Base-by-base conservation (phyloP, 2,329 filamentous ascomycete species). In the Apiospora pterosperma region DNA sequence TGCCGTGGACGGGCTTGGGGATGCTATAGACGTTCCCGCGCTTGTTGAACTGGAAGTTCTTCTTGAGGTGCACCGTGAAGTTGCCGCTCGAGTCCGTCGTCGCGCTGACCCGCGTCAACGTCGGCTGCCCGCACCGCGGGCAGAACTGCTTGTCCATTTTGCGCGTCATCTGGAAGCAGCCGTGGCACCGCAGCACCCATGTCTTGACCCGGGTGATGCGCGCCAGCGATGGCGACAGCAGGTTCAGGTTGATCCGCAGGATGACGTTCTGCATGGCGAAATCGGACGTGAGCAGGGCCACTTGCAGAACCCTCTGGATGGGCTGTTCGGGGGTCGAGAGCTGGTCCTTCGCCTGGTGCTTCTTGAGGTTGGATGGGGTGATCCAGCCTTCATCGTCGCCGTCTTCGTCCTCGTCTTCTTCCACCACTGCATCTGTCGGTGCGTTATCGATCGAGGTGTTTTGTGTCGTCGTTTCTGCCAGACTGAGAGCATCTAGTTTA, bases 251-350 rank as follows among this genome's bases (percentile, higher is more conserved):
- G 82, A 98, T 96, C 71, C 96, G 92, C 5, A 99, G 85, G 2
- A 96, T 87, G 8, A 98, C 93, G 76, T 98, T 98, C 80, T 98
- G 95, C 92, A 99, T 97, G 63, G 96, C 95, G 79, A 92, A 98
- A 81, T 99, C 96, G 64, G 91, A 93, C 1, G 96, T 98, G 74
- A 98, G 90, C 55, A 95, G 89, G n/a, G 93, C 95, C 19, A 92
- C 92, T 77, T 96, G 90, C 70, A 97, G 90, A 14, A 87, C 88
- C 67, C 86, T 86, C 39, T 86, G 83, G 63, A 87, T 82, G 1
- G 84, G 76, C 65, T 82, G 76, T 60, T 83, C 78, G 44, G 83
- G 78, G 23, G 81, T 76, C 1, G 81, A 79, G 25, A 81, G 78
- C 31, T 77, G 76, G 70, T 95, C 89, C 74, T 88, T 86, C 65